Evolutionary conservation across 805 yeast species (phyloP).

Genomic region (Hanseniaspora clermontiae): DNA sequence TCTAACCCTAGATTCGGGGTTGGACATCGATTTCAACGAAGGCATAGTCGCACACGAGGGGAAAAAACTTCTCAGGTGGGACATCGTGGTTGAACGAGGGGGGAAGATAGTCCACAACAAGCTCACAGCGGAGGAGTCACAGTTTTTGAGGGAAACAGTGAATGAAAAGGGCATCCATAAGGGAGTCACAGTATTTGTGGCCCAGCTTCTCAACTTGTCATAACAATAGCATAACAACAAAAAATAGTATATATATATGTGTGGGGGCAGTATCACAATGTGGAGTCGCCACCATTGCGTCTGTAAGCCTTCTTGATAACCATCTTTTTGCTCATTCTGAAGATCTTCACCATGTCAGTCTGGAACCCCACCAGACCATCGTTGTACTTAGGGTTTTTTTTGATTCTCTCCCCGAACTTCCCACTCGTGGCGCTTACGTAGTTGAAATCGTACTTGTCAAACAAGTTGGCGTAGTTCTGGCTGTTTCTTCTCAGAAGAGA

Average conservation of each 20-base stretch:
- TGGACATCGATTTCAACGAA: background rate
- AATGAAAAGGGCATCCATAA: conserved; percentile 1
- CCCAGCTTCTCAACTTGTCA: background rate
- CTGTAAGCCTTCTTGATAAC: background rate
- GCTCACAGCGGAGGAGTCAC: background rate
- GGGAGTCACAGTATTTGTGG: background rate
- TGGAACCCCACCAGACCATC: conserved; percentile 27
- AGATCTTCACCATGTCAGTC: conserved; percentile 20
- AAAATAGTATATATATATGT: background rate
- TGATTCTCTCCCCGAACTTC: conserved; percentile 27
- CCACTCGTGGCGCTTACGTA: conserved; percentile 26
- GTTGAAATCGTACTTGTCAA: conserved; percentile 26
- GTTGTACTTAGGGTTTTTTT: conserved; percentile 26
- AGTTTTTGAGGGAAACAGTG: background rate
- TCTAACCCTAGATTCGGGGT: background rate
- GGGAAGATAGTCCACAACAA: background rate
- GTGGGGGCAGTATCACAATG: background rate
- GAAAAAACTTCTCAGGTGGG: background rate
- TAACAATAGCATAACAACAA: no score
- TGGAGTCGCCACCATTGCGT: background rate
- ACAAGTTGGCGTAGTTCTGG: conserved; percentile 25
- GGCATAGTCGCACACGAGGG: background rate
- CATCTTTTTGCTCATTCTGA: conserved; percentile 8
- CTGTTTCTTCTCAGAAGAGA: conserved; percentile 21
- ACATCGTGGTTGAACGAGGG: background rate